Base-by-base conservation (phyloP, 2,329 filamentous ascomycete genomes). In the Tolypocladium tundrense region DNA sequence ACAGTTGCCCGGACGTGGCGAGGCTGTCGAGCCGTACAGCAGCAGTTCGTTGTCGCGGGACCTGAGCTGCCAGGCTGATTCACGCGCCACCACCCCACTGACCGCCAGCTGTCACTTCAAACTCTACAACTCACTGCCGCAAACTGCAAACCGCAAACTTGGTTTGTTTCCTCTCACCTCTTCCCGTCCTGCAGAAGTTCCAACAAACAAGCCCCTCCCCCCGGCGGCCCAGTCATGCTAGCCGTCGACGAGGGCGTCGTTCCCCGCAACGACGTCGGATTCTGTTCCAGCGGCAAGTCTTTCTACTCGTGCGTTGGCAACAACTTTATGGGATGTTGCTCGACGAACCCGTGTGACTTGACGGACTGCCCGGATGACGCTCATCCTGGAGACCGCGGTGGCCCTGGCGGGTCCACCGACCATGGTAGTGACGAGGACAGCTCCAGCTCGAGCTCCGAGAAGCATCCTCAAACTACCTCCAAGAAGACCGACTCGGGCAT, bases 311-410 rank as follows among this genome's bases (percentile, higher is more conserved):
- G 77, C 61, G 59, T 53, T 16, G 45, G 55, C 53, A 73, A 67
- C 61, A 60, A 61, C 39, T 79, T 75, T 61, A 58, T 55, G 3
- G 79, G 77, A 21, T 82, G 80, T 62, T 82, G 79, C 64, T 64
- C 68, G 16, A 64, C 71, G 16, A 65, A 79, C 59, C 73, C 78
- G 19, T 82, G 80, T 63, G 57, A 60, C 4, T 55, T 67, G 53
- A 51, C 57, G 3, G 61, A 58, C 8, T 77, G 75, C 58, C 71
- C 71, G 11, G 62, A 59, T 41, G 52, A 59, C 5, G 51, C 48
- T 14, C 2, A 19, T n/a, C 16, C 21, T 21, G 48, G 19, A 6
- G 6, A n/a, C 10, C 24, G 27, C 27, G 48, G 9, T 19, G 31
- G 31, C 7, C 1, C 39, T 40, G 16, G 39, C 14, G 14, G 14